Conservation (phyloP, 179 eudicot genomes). For the Pouteria campechiana region DNA sequence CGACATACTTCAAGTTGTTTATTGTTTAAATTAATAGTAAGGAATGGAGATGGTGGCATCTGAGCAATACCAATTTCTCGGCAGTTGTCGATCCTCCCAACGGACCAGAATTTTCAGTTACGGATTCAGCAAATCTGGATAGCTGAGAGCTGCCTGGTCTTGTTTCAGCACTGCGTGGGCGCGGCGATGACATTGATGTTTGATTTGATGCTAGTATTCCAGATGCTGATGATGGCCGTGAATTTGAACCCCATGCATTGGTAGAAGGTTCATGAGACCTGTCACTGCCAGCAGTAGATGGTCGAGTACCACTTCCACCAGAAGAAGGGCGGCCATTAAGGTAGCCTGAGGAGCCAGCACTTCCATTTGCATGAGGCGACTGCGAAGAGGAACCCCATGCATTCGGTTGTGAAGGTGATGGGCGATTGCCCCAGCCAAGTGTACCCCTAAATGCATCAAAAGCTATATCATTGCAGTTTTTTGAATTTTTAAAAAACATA, state of each 20-base stretch:
- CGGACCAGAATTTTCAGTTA: constrained; percentile 40
- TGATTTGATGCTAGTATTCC: constrained; percentile 60
- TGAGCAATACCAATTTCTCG: constrained; percentile 54
- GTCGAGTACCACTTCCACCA: constrained; percentile 75
- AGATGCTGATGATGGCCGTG: constrained; percentile 94
- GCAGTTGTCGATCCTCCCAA: constrained; percentile 40
- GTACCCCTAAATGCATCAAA: too few relatives aligned
- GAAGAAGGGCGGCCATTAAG: constrained; percentile 83
- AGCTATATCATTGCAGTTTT: too few relatives aligned
- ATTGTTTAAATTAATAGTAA: neutral
- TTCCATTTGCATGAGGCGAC: constrained; percentile 69
- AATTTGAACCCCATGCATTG: constrained; percentile 66
- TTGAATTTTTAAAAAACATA: too few relatives aligned
- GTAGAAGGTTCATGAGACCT: constrained; percentile 41
- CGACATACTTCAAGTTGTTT: neutral
- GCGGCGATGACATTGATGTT: constrained; percentile 41
- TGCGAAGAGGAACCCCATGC: constrained; percentile 70
- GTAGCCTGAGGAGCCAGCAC: constrained; percentile 58
- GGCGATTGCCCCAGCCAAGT: constrained; percentile 83
- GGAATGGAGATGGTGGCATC: neutral
- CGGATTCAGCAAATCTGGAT: constrained; percentile 83
- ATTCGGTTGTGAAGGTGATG: constrained; percentile 76
- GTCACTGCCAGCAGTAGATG: constrained; percentile 93
- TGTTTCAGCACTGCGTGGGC: constrained; percentile 90
- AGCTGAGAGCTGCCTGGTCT: constrained; percentile 93